Percentiles rank a stretch among this genome's conserved stretches.
Evolutionary conservation across 805 yeast species (phyloP).

Genomic region (Ogataea paradorogensis): DNA sequence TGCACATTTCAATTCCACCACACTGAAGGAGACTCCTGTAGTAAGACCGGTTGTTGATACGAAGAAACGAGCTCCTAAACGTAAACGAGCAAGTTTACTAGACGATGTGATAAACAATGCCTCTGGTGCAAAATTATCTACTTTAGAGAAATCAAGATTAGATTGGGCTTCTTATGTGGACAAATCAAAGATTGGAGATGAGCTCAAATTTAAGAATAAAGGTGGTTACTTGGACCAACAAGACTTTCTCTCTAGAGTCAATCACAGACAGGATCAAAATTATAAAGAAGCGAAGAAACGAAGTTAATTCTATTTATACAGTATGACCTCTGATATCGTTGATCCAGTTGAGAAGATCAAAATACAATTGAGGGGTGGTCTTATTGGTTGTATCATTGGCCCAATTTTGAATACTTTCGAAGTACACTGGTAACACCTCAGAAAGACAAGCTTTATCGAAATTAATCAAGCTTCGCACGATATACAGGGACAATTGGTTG

Average conservation of each 20-base stretch:
- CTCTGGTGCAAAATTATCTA: conserved; percentile 76
- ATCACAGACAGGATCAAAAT: conserved; percentile 50
- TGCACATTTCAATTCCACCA: conserved; percentile 64
- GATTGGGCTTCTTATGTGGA: conserved; percentile 97
- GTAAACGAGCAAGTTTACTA: conserved; percentile 71
- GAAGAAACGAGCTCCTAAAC: conserved; percentile 37
- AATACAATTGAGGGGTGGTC: conserved; percentile 55
- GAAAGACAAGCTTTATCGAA: conserved; percentile 38
- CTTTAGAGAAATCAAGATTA: conserved; percentile 85
- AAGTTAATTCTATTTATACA: conserved; percentile 1
- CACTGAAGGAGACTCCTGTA: conserved; percentile 6
- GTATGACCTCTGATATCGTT: conserved; percentile 41
- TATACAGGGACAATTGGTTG: conserved; percentile 62
- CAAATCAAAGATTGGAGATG: conserved; percentile 78
- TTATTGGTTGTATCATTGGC: conserved; percentile 44
- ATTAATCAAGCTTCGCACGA: conserved; percentile 53
- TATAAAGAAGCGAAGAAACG: conserved; percentile 39
- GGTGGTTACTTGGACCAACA: conserved; percentile 91
- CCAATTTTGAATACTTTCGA: conserved; percentile 60
- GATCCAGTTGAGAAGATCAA: conserved; percentile 81
- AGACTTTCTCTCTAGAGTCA: conserved; percentile 80
- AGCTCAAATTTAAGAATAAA: conserved; percentile 74
- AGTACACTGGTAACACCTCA: conserved; percentile 53
- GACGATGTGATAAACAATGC: conserved; percentile 72
- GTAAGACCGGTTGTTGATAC: not conserved